Base-by-base conservation (phyloP, 1,139 yeast genomes). In the Suhomyces yuchorum region DNA sequence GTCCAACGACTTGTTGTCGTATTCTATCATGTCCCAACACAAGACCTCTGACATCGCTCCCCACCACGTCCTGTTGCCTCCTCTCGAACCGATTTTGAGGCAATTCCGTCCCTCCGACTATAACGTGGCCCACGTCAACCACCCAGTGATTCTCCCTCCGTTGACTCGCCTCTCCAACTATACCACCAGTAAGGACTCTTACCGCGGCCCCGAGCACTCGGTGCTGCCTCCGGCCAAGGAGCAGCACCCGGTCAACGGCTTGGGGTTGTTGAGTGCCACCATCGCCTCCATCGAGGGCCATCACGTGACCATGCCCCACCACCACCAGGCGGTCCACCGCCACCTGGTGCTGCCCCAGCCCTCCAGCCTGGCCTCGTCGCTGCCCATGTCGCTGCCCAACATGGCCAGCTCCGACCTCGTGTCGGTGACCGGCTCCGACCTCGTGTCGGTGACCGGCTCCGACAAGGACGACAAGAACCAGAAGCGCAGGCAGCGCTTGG, bases 401-500 rank as follows among this genome's bases (percentile, higher is more conserved):
- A 36, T 51, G 44, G 17, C 46, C 11, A 40, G 15, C 28, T 18
- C 26, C 35, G 35, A 19, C 23, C 42, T 30, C n/a, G 19, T 22
- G 28, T 23, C 35, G n/a, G 44, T 44, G 20, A n/a, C 46, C 11
- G 37, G 15, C 28, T 18, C 26, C 35, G 35, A 19, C 23, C 42
- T 30, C n/a, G 19, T 22, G 28, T 23, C 35, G n/a, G 44, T 44
- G 20, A n/a, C 46, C 11, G 37, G 15, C 28, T 20, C 38, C 30
- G 37, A 24, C 22, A 43, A 43, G 30, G 49, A 46, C 15, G 48
- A 42, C 30, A 42, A 42, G 38, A 42, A 18, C 38, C 38, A 57
- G 38, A 75, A 68, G 52, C 75, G 77, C 64, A 65, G 87, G 55
- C 92, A 86, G 64, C 69, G 93, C 51, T 71, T 81, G 19, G 92